phyloP scores from a whole-genome alignment of 2,329 filamentous ascomycete species.

The Xylariomycetidae sp. region DNA sequence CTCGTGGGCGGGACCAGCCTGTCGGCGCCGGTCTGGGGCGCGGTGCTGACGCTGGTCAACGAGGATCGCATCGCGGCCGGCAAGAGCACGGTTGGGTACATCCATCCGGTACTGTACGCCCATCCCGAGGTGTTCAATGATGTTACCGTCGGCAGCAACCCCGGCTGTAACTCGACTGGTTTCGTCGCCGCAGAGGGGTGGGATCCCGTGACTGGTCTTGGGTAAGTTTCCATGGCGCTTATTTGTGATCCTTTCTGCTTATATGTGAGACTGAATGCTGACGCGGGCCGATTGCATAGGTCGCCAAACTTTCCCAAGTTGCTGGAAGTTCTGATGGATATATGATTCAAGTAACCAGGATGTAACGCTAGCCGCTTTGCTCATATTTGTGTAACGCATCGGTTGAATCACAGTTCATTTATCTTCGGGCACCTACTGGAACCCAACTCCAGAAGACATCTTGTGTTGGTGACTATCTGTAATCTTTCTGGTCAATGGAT shows the following conservation, averaged over 20 bases:
- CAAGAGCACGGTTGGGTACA: constrained; percentile 5
- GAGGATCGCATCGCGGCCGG: constrained; percentile 39
- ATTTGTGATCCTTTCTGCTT: too few species aligned
- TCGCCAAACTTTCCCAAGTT: not conserved
- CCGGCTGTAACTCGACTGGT: constrained; percentile 6
- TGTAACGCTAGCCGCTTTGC: too few species aligned
- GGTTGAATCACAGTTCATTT: too few species aligned
- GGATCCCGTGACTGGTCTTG: constrained; percentile 2
- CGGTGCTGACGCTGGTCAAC: constrained; percentile 57
- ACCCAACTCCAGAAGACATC: too few species aligned
- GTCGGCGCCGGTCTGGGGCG: constrained; percentile 53
- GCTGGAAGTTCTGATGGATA: not conserved
- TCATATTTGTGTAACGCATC: too few species aligned
- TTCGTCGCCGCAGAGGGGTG: constrained; percentile 5
- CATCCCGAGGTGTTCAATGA: constrained; percentile 7
- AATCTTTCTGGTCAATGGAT: too few species aligned
- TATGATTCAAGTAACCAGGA: too few species aligned
- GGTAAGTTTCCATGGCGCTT: too few species aligned
- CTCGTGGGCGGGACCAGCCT: constrained; percentile 46
- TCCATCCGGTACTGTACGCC: constrained; percentile 2
- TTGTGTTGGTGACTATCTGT: too few species aligned
- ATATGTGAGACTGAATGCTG: too few species aligned
- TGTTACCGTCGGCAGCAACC: constrained; percentile 7
- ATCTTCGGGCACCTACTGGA: too few species aligned
- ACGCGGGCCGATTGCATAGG: too few species aligned